Conservation (phyloP, 257 asterid species). For the Eustoma russellianum region DNA sequence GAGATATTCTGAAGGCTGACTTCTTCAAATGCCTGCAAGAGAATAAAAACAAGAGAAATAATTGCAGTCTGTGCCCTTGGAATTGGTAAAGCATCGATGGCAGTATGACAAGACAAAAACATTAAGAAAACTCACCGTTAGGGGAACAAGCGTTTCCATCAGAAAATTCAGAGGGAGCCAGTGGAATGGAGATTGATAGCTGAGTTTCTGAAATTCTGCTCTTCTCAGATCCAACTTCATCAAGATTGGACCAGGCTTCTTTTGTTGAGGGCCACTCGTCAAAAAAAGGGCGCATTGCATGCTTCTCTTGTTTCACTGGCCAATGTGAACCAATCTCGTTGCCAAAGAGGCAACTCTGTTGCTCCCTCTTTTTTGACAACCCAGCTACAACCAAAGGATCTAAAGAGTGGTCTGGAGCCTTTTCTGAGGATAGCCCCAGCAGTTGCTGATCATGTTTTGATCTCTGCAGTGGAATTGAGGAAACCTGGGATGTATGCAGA, state of each 20-base stretch:
- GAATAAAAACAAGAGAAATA: no score
- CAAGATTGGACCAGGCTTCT: slow-evolving; percentile 74
- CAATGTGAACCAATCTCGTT: slow-evolving; percentile 27
- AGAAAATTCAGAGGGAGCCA: slow-evolving; percentile 50
- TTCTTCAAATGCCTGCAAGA: no score
- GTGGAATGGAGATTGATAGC: slow-evolving; percentile 74
- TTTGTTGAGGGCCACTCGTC: slow-evolving; percentile 75
- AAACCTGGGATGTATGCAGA: slow-evolving; percentile 54
- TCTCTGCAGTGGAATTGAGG: slow-evolving; percentile 40
- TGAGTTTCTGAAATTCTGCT: slow-evolving; percentile 62
- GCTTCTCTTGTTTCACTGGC: slow-evolving; percentile 49
- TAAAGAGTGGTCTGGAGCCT: slow-evolving; percentile 31
- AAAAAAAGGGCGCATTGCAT: slow-evolving; percentile 65
- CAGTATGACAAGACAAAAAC: no score
- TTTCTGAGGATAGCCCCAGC: slow-evolving; percentile 31
- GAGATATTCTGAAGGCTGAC: slow-evolving; percentile 4
- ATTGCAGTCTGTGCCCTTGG: no score
- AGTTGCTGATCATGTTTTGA: slow-evolving; percentile 43
- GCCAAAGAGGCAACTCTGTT: slow-evolving; percentile 63
- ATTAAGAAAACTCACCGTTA: slow-evolving; percentile 39
- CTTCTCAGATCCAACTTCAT: slow-evolving; percentile 48
- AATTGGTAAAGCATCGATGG: no score
- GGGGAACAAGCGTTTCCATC: slow-evolving; percentile 44
- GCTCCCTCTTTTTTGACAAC: slow-evolving; percentile 31
- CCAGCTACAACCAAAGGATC: slow-evolving; percentile 37